Conservation (phyloP, 306 rosid species). For the Medicago arabica region DNA sequence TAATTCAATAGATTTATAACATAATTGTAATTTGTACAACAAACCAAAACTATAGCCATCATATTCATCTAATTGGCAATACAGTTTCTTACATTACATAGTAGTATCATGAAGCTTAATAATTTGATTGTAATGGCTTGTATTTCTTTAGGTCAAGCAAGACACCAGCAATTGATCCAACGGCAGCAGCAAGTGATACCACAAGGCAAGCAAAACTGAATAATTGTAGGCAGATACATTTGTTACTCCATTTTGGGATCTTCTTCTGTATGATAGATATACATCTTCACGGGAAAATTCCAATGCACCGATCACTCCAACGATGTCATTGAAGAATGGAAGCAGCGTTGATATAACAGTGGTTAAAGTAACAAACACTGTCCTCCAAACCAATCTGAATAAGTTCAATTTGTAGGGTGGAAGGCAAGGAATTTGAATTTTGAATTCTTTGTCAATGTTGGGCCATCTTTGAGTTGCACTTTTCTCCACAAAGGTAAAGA, state of each 20-base stretch:
- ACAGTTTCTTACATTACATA: neutral
- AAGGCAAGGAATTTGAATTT: constrained; percentile 54
- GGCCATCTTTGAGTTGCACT: constrained; percentile 53
- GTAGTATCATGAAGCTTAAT: constrained; percentile 34
- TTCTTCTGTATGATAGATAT: constrained; percentile 68
- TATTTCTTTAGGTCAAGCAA: constrained; percentile 57
- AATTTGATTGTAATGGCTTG: constrained; percentile 59
- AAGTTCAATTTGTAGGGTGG: constrained; percentile 51
- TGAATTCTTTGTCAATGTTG: constrained; percentile 48
- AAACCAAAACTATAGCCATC: constrained; percentile 31
- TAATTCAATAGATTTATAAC: constrained; percentile 5
- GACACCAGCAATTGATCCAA: constrained; percentile 80
- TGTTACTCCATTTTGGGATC: constrained; percentile 74
- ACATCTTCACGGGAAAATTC: constrained; percentile 85
- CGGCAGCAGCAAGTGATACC: constrained; percentile 60
- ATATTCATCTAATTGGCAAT: constrained; percentile 13
- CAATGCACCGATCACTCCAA: constrained; percentile 79
- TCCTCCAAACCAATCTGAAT: constrained; percentile 69
- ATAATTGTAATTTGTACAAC: constrained; percentile 14
- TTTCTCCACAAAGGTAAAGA: constrained; percentile 76
- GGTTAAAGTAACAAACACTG: constrained; percentile 64
- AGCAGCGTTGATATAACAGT: constrained; percentile 73
- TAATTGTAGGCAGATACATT: constrained; percentile 65
- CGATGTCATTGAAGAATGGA: constrained; percentile 82
- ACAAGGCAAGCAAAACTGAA: constrained; percentile 61